phyloP scores from a whole-genome alignment of 2,329 filamentous ascomycete genomes.

The Pseudogymnoascus sp. region DNA sequence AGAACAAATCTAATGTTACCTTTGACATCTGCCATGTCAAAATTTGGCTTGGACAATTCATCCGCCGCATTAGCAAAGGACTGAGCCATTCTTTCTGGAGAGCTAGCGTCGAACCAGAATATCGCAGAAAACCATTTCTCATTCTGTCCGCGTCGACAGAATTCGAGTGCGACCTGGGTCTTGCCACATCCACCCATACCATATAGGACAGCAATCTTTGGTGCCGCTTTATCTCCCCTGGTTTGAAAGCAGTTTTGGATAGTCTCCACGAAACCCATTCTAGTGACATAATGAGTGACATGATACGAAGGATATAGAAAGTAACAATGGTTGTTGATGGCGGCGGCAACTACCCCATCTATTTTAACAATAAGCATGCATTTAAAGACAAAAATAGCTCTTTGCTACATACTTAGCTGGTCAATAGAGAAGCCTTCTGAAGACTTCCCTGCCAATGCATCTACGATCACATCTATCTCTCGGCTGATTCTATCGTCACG shows the following conservation, averaged over 20 bases:
- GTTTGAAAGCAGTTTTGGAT: background rate
- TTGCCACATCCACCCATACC: constrained; percentile 23
- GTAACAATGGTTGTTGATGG: background rate
- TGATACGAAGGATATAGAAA: constrained; percentile 12
- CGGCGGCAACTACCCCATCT: constrained; percentile 12
- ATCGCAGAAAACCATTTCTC: constrained; percentile 13
- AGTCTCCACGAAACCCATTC: constrained; percentile 2
- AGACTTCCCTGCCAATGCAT: constrained; percentile 12
- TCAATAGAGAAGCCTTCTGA: background rate
- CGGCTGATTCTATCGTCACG: background rate
- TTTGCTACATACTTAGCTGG: constrained; percentile 2
- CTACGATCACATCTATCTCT: constrained; percentile 13
- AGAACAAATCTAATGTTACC: background rate
- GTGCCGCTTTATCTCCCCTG: background rate
- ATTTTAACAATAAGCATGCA: background rate
- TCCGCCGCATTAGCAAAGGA: constrained; percentile 14
- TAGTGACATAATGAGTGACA: constrained; percentile 11
- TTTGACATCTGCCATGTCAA: background rate
- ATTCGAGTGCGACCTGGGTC: constrained; percentile 21
- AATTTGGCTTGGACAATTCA: background rate
- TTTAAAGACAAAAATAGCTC: background rate
- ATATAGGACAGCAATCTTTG: constrained; percentile 16
- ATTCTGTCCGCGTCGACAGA: constrained; percentile 14
- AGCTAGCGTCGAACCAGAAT: constrained; percentile 21
- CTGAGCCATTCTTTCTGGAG: constrained; percentile 13